Percentiles rank a stretch among this genome's conserved stretches.
Conservation (phyloP, 352 stramenopile species). For the Pythium brachiatum region DNA sequence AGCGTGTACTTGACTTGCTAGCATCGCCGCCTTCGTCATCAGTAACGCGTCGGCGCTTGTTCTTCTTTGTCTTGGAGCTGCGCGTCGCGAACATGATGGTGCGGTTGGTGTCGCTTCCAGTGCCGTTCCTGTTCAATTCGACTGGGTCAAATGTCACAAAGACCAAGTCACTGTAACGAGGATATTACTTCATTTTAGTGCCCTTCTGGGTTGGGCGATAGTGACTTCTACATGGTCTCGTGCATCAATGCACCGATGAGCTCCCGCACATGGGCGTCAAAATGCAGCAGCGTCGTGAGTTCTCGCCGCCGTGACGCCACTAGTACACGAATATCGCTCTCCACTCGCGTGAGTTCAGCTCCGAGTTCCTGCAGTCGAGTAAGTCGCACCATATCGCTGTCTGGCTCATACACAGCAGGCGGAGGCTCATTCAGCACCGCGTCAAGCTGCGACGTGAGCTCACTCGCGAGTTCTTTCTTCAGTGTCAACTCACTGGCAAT, state of each 20-base stretch:
- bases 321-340: not conserved
- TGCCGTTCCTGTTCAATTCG: not conserved
- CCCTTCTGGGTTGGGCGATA: too few relatives aligned
- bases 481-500: not conserved
- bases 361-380: not conserved
- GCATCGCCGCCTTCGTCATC: conserved; percentile 31
- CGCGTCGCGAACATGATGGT: conserved; percentile 40
- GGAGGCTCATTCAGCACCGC: not conserved
- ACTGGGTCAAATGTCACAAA: not conserved
- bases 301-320: not conserved
- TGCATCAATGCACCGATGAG: conserved; percentile 5
- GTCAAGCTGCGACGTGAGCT: conserved; percentile 1
- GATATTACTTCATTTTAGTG: too few relatives aligned
- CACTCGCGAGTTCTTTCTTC: not conserved
- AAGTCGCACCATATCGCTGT: not conserved
- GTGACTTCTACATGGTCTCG: not conserved
- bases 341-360: conserved; percentile 1
- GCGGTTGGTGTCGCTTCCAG: not conserved
- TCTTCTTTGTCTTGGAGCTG: conserved; percentile 42
- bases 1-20: not conserved
- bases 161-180: not conserved
- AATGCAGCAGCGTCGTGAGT: conserved; percentile 17
- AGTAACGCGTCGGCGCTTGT: conserved; percentile 41
- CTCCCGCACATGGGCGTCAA: conserved; percentile 14
- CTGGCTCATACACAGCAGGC: not conserved